Percentiles rank a stretch among this genome's conserved stretches.
These are phyloP conservation scores for Thraustochytrium striatum DNA, from an alignment of 352 stramenopile species.

Conservation along the genomic window DNA sequence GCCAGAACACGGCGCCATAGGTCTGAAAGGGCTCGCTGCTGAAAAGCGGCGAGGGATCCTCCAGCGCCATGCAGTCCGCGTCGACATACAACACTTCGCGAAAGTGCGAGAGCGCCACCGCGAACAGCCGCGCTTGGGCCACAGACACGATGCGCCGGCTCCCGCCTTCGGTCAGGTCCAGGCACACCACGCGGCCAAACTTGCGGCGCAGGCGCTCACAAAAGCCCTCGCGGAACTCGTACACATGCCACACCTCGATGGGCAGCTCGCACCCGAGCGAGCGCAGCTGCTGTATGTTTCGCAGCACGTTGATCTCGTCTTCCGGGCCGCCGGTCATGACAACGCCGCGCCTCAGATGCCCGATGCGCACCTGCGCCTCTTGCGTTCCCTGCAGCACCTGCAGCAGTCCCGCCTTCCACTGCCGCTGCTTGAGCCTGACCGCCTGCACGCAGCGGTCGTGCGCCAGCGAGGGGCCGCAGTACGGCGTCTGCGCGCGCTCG, in stretches of 20 bases:
- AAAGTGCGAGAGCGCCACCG: not conserved
- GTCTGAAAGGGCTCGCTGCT: not conserved
- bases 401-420: not conserved
- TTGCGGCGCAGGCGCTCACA: not conserved
- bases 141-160: not conserved
- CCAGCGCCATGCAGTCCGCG: not conserved
- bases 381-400: not conserved
- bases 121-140: not conserved
- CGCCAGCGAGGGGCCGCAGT: not conserved
- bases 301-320: not conserved
- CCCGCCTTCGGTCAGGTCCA: not conserved
- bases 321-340: not conserved
- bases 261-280: not conserved
- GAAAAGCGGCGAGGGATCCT: not conserved
- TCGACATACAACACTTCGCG: not conserved
- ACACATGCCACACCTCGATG: not conserved
- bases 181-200: not conserved
- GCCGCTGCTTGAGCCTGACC: not conserved
- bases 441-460: not conserved
- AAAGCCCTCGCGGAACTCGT: not conserved
- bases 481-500: not conserved
- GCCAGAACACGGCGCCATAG: not conserved
- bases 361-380: not conserved
- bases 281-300: not conserved
- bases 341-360: not conserved